Conservation (phyloP, 805 yeast genomes). For the Tetrapisispora arboricola region DNA sequence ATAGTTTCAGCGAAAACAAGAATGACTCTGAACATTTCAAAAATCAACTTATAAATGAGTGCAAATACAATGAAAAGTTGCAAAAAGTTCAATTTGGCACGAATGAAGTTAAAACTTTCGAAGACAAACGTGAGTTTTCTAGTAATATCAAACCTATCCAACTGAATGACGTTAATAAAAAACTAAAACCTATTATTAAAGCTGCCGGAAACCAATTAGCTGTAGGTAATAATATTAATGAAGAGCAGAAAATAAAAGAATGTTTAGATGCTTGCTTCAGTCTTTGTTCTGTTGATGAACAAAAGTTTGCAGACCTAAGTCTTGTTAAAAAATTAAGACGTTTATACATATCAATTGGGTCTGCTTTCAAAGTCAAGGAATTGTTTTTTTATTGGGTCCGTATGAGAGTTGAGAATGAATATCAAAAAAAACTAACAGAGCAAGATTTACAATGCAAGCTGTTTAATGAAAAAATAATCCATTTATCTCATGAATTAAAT, state of each 20-base stretch:
- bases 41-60: background rate
- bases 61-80: background rate
- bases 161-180: too few relatives aligned
- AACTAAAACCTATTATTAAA: background rate
- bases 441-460: background rate
- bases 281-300: constrained; percentile 1
- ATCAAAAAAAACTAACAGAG: background rate
- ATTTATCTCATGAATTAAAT: background rate
- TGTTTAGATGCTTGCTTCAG: background rate
- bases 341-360: constrained; percentile 1
- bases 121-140: background rate
- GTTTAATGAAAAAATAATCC: background rate
- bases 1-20: background rate
- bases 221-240: background rate
- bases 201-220: background rate
- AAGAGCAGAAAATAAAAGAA: background rate
- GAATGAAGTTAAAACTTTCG: background rate
- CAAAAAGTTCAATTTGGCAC: background rate
- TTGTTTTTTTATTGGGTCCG: constrained; percentile 1
- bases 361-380: constrained; percentile 1
- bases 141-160: background rate
- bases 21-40: background rate
- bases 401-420: background rate
- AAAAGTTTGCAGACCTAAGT: background rate
- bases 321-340: background rate